Percentiles rank a stretch among this genome's conserved stretches.
Evolutionary conservation across 2,329 filamentous ascomycete genomes (phyloP).

Genomic region (Dactylellina parvicollis): DNA sequence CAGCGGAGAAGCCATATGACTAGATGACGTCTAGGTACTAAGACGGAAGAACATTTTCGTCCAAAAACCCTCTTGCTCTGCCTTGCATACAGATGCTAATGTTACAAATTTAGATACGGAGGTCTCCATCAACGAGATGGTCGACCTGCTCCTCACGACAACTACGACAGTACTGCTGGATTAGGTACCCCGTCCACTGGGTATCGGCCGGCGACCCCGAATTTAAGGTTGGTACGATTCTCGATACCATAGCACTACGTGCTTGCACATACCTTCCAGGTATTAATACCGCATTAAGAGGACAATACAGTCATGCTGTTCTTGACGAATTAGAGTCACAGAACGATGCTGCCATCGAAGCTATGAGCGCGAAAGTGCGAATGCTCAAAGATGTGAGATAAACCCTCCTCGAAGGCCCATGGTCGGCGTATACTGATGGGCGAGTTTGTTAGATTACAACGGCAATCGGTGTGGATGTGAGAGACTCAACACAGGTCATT

Average conservation of each 20-base stretch:
- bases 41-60: background rate
- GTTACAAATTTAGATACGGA: slow-evolving; percentile 32
- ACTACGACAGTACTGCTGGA: slow-evolving; percentile 20
- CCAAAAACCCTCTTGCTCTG: background rate
- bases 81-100: background rate
- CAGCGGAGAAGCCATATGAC: slow-evolving; percentile 13
- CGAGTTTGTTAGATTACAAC: slow-evolving; percentile 74
- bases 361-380: slow-evolving; percentile 89
- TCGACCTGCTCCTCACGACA: slow-evolving; percentile 37
- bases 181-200: slow-evolving; percentile 56
- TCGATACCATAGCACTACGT: background rate
- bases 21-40: slow-evolving; percentile 53
- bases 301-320: slow-evolving; percentile 91
- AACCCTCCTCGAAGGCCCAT: background rate
- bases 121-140: slow-evolving; percentile 53
- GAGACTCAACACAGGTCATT: slow-evolving; percentile 84
- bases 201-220: slow-evolving; percentile 77
- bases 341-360: slow-evolving; percentile 88
- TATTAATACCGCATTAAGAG: slow-evolving; percentile 65
- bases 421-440: slow-evolving; percentile 4
- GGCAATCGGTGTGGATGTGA: slow-evolving; percentile 94
- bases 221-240: slow-evolving; percentile 62
- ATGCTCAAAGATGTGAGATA: slow-evolving; percentile 83
- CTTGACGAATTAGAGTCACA: slow-evolving; percentile 94
- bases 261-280: too few relatives aligned